Base-by-base conservation (phyloP, 106 monocot genomes). In the Dendrobium chrysotoxum region DNA sequence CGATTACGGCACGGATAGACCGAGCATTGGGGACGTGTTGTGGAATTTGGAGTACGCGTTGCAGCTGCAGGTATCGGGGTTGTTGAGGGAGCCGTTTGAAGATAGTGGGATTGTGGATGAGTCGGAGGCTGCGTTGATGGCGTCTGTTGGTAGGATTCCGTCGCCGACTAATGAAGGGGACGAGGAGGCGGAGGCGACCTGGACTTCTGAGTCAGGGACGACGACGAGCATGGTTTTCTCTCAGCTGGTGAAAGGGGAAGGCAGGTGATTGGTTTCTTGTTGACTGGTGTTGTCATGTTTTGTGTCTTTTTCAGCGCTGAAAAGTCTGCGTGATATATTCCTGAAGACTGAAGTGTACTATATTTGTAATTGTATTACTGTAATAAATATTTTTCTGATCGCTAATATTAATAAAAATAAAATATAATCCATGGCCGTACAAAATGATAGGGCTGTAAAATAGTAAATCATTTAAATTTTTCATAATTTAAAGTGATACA, bases 11-110 rank as follows among this genome's bases (percentile, higher is more conserved):
- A 57, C 67, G 0, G 88, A 93, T 18, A 75, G 95, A 71, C 95
- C 95, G 7, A 61, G 83, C 5, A 93, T 96, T 11, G 91, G 88
- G 0, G 88, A 93, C 26, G 93, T 96, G 28, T 44, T 96, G 57
- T 96, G 90, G 93, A 92, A 94, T 55, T 54, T 96, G 58, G 93
- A 96, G 87, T 94, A 92, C 72, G 86, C 88, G 11, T 55, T 94
- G 79, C 89, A 92, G 80, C 67, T 92, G 12, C 90, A 96, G 66
- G 84, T 83, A 76, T 87, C 84, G 4, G 88, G 86, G 68, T 11
- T 85, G 76, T 78, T 80, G 31, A 71, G 88, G 58, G 86, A 92
- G 70, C 80, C 87, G 2, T 78, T 73, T 39, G 90, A 92, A 72
- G 96, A 93, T 50, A 92, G 90, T 40, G 80, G 80, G 5, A 75